phyloP scores from a whole-genome alignment of 2,329 filamentous ascomycete genomes.

The Teratosphaeria gauchensis region DNA sequence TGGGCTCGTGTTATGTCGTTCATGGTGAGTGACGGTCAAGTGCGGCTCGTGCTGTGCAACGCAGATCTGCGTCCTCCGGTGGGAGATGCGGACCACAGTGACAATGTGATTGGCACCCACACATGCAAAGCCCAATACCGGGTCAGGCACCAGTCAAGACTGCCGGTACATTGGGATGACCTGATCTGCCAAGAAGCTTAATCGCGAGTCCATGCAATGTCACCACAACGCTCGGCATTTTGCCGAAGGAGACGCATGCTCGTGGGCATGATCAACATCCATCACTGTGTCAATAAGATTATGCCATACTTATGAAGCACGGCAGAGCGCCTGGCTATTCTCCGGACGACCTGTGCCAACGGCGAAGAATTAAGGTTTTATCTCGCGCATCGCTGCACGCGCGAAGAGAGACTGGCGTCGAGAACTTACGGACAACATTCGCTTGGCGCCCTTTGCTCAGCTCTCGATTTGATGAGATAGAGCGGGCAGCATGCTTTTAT shows the following conservation, averaged over 20 bases:
- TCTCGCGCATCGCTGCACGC: neutral
- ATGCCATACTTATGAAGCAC: neutral
- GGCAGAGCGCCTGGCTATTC: too few species aligned
- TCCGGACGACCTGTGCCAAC: neutral
- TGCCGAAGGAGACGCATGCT: neutral
- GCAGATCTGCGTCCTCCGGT: too few species aligned
- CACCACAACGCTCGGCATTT: neutral
- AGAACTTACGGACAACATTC: neutral
- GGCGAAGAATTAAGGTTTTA: neutral
- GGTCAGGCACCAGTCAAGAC: too few species aligned
- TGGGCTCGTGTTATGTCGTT: too few species aligned
- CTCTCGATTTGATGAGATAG: too few species aligned
- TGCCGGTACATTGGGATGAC: too few species aligned
- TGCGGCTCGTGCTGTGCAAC: too few species aligned
- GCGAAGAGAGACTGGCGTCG: neutral
- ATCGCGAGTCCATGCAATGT: neutral
- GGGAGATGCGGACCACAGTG: too few species aligned
- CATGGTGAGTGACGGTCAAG: too few species aligned
- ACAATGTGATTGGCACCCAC: too few species aligned
- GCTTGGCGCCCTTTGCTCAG: neutral
- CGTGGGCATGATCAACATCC: neutral
- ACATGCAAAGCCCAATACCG: too few species aligned
- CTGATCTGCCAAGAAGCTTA: neutral
- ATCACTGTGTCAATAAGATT: neutral
- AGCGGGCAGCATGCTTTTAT: neutral